Base-by-base conservation (phyloP, 1,284 basidiomycete genomes). In the Melampsora occidentalis region DNA sequence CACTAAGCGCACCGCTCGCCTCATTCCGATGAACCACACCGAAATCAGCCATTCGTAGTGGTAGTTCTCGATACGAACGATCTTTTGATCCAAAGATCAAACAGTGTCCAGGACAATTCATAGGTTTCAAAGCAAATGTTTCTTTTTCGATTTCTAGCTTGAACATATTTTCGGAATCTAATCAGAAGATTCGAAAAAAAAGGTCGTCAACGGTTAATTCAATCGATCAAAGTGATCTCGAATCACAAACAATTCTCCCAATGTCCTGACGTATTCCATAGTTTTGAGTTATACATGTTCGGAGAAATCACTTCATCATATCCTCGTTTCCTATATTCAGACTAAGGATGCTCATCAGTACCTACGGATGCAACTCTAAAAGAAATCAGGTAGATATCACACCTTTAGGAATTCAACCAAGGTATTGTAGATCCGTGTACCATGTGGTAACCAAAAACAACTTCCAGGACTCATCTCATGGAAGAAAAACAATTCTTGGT, bases 61-160 rank as follows among this genome's bases (percentile, higher is more conserved):
- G 97, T 25, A 99, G 87, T 84, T 99, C 97, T 83, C 91, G 92
- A 86, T 98, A 98, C 78, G 90, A 91, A 78, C 97, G 89, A 84
- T 98, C 96, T 78, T 93, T 88, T 22, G 92, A 91, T 84, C 94
- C 96, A 82, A 99, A 99, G 82, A 99, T 93, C 78, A 99, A 85
- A 83, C 93, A 95, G 84, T 99, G 97, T 10, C 96, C 96, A 0
- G 97, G 97, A 83, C 97, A 99, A 85, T 99, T 99, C 97, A 99
- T 99, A 22, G 97, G 97, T 85, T 98, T 98, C 77, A 96, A 86
- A 1, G 87, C 94, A 88, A 92, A 97, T 81, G 88, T 88, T 84
- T 98, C 95, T 85, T 99, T 97, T 85, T 99, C 97, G 77, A 98
- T 86, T 78, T 93, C 90, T 73, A 99, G 89, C 57, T 86, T 83